Base-by-base conservation (phyloP, 257 asterid species). In the Forsythia viridissima region DNA sequence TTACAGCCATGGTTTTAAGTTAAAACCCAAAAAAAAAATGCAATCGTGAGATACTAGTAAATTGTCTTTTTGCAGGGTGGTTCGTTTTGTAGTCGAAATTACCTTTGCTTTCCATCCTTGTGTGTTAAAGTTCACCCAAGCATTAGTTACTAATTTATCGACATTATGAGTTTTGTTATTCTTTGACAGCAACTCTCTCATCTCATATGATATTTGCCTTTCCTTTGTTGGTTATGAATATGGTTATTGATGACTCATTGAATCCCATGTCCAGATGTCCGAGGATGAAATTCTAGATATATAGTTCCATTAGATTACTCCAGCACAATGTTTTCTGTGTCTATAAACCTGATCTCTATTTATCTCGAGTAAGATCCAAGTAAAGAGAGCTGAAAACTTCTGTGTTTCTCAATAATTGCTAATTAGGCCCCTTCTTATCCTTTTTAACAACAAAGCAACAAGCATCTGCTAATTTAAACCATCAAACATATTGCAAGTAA, bases 51-150 rank as follows among this genome's bases (percentile, higher is more conserved):
- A 37, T 39, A 74, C n/a, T 71, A 41, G 59, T 10, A 46, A 46
- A 69, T 21, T 21, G 39, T 66, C 46, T 38, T 42, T 78, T 37
- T 77, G 78, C 80, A 38, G 65, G 65, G 71, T 34, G 78, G 57
- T 6, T 55, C 36, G 18, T 65, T 20, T 67, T 82, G 74, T 72
- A 85, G 79, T 42, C 78, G 57, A 71, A 16, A 65, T 44, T 77
- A 69, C 37, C 20, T 72, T 5, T 69, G 36, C 69, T 48, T 4
- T 57, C n/a, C 66, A 18, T 5, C 66, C 10, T 57, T 24, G 24
- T 59, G 4, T 20, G 67, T 8, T 59, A 6, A 59, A 59, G 13
- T 59, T 20, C 65, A 6, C 65, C 67, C 4, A 48, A 48, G 39
- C 65, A 48, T 57, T 34, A 15, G 7, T 18, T 16, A 39, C 6